Evolutionary conservation across 2,329 filamentous ascomycete genomes (phyloP).

Genomic region (Calonectria hongkongensis): DNA sequence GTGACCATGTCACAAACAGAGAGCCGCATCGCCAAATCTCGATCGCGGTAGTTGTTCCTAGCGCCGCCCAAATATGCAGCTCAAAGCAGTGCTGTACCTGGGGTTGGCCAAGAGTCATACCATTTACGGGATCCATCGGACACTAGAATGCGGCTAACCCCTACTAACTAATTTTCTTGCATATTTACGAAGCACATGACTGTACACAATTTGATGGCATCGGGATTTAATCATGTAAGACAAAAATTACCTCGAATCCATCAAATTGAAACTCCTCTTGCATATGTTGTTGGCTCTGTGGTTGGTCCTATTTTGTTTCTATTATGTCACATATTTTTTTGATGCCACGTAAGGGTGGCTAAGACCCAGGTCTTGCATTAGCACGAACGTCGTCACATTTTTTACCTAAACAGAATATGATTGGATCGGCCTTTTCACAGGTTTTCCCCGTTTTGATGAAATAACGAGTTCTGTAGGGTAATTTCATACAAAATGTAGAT

Average conservation of each 20-base stretch:
- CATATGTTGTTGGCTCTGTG: not conserved
- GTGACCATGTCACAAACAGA: not conserved
- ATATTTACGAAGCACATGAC: conserved; percentile 1
- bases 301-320: not conserved
- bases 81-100: too few relatives aligned
- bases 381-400: not conserved
- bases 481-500: too few relatives aligned
- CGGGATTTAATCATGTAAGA: too few relatives aligned
- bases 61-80: not conserved
- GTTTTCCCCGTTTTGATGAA: too few relatives aligned
- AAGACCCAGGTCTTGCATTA: too few relatives aligned
- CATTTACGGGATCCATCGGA: not conserved
- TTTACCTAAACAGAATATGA: not conserved
- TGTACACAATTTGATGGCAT: not conserved
- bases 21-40: not conserved
- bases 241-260: not conserved
- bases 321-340: not conserved
- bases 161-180: not conserved
- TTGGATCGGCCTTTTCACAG: not conserved
- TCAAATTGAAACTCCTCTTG: not conserved
- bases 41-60: not conserved
- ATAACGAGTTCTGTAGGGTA: too few relatives aligned
- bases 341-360: not conserved
- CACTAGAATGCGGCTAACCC: not conserved
- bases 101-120: not conserved